Evolutionary conservation across 805 yeast species (phyloP), one percentile per base, ranked within the genome.

Genomic region (Candida broadrunensis): DNA sequence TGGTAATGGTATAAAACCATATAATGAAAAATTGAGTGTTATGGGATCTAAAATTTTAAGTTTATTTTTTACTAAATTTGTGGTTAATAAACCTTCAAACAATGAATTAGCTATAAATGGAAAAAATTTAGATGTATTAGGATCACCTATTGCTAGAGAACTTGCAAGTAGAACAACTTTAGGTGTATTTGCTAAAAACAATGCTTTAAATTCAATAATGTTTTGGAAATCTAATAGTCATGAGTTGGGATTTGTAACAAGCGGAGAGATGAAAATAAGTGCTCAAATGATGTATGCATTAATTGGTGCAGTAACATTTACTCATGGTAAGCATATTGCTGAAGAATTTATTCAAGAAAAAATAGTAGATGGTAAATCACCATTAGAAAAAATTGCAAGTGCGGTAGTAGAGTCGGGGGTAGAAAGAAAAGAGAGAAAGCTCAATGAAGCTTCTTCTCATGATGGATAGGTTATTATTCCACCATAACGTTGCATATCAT

Each of bases 1-100:
- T 72, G 95, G 95, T 4, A 95, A 88, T 65, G 97, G 96, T 8
- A 70, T 77, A 47, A 80, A 83, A 52, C 97, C 97, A 6, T 88
- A 86, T 66, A 91, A 90, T 65, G 97, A 89, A 59, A 85, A 84
- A 60, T 70, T 91, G 52, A 73, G 88, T 15, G 75, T 83, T 33
- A 67, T 88, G 58, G 97, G 95, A 14, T 57, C 75, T 27, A 83
- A 82, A 55, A 65, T 81, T 51, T 60, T 84, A 48, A 80, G 79
- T 55, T 67, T 73, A 37, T 59, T 54, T 40, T 61, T 72, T 31
- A 71, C 79, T 25, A 75, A 77, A 51, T 56, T 56, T 43, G 76
- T 72, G 13, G 50, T 65, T 35, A 72, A 50, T 40, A 46, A 42
- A 33, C 48, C 50, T 16, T 41, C 43, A 30, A 36, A 37, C 39